phyloP scores from a whole-genome alignment of 2,329 filamentous ascomycete genomes.

The Penicillium sp. region DNA sequence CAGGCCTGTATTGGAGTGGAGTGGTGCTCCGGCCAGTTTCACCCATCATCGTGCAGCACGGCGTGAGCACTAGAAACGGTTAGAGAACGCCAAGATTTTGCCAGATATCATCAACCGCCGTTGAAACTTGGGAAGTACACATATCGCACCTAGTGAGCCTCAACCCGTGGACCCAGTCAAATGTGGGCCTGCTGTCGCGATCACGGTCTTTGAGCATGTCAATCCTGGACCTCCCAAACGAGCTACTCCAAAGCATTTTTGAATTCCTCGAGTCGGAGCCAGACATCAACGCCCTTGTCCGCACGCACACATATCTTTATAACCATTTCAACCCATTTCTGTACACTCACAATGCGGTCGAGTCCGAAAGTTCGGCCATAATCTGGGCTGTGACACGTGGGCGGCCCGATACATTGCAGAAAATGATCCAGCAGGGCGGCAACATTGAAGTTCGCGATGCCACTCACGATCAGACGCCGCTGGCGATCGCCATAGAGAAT shows the following conservation, averaged over 20 bases:
- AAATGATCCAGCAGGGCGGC: background rate
- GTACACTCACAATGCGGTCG: slow-evolving; percentile 9
- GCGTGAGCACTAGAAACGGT: background rate
- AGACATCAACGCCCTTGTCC: slow-evolving; percentile 13
- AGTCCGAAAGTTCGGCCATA: slow-evolving; percentile 5
- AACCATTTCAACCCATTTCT: slow-evolving; percentile 11
- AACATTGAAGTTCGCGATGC: background rate
- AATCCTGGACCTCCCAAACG: background rate
- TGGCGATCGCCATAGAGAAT: background rate
- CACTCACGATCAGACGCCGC: background rate
- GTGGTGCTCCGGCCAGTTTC: background rate
- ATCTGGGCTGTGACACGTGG: slow-evolving; percentile 10
- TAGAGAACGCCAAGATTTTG: background rate
- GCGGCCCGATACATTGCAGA: background rate
- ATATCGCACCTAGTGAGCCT: background rate
- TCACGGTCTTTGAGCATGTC: background rate
- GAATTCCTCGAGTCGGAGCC: background rate
- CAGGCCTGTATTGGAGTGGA: background rate
- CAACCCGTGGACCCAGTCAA: too few relatives aligned
- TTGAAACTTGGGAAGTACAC: too few relatives aligned
- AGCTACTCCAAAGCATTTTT: background rate
- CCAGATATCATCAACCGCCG: background rate
- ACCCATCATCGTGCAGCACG: background rate
- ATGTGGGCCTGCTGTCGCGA: background rate
- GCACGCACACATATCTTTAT: slow-evolving; percentile 9